phyloP scores from a whole-genome alignment of 257 asterid genomes.

The Solanum megistacrolobum region DNA sequence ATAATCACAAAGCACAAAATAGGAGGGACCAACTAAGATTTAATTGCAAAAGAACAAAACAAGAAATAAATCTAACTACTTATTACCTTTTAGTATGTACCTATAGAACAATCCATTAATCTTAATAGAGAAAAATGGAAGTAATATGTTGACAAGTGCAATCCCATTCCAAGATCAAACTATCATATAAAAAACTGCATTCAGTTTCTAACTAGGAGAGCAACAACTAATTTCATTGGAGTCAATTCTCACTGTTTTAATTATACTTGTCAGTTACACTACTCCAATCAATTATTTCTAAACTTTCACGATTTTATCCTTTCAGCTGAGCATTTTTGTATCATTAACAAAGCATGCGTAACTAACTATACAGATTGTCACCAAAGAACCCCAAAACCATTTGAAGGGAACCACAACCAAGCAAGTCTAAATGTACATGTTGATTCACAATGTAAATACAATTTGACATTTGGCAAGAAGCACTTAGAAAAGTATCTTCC shows the following conservation, averaged over 20 bases:
- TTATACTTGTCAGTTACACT: background rate
- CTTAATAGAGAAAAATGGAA: slow-evolving; percentile 26
- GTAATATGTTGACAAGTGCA: background rate
- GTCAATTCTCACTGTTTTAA: background rate
- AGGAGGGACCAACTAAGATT: background rate
- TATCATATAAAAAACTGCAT: background rate
- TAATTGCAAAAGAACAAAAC: background rate
- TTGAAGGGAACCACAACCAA: background rate
- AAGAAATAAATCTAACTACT: background rate
- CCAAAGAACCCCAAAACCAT: background rate
- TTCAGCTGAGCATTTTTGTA: background rate
- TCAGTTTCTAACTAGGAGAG: background rate
- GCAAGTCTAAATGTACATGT: background rate
- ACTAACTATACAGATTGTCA: background rate
- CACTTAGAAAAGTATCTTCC: background rate
- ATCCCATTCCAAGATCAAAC: background rate
- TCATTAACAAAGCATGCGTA: background rate
- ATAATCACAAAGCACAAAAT: background rate
- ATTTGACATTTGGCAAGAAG: background rate
- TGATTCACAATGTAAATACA: background rate
- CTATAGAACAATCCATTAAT: slow-evolving; percentile 9
- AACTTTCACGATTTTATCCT: background rate
- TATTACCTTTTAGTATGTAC: background rate
- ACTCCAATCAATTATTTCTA: background rate
- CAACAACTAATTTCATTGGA: background rate